A percentile compares a stretch with the other conserved stretches of the same genome.
Conservation (phyloP, 2,329 filamentous ascomycete genomes). For the Neopestalotiopsis rosae region DNA sequence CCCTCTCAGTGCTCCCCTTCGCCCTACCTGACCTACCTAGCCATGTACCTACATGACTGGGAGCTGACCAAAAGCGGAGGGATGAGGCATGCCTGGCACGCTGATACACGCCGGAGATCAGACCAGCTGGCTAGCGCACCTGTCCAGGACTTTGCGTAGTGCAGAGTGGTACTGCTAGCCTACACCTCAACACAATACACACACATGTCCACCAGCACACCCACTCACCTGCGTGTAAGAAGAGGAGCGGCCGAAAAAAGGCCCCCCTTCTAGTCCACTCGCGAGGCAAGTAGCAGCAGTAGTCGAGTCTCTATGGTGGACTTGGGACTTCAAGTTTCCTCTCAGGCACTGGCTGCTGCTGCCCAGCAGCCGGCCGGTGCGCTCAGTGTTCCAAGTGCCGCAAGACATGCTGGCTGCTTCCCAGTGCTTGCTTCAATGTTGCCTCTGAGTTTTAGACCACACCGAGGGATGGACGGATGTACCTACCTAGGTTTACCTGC, state of each 20-base stretch:
- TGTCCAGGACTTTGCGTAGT: neutral
- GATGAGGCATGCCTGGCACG: neutral
- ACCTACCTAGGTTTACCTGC: neutral
- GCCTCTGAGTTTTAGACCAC: neutral
- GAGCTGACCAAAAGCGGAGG: neutral
- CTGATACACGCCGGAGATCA: neutral
- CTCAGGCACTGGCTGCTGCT: neutral
- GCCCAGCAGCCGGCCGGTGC: neutral
- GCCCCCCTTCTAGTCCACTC: neutral
- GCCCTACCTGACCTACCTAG: neutral
- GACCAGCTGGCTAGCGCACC: constrained; percentile 1
- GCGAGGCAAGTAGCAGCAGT: neutral
- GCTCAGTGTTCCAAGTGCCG: neutral
- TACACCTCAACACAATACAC: neutral
- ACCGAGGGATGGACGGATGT: neutral
- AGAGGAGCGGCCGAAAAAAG: neutral
- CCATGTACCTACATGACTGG: neutral
- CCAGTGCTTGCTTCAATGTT: neutral
- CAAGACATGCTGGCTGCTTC: neutral
- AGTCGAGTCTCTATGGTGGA: neutral
- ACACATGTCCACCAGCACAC: neutral
- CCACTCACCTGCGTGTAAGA: neutral
- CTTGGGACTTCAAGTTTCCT: neutral
- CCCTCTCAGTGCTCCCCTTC: neutral
- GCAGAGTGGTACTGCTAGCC: neutral